phyloP scores from a whole-genome alignment of 257 asterid species.

The Solanum medicagineum region DNA sequence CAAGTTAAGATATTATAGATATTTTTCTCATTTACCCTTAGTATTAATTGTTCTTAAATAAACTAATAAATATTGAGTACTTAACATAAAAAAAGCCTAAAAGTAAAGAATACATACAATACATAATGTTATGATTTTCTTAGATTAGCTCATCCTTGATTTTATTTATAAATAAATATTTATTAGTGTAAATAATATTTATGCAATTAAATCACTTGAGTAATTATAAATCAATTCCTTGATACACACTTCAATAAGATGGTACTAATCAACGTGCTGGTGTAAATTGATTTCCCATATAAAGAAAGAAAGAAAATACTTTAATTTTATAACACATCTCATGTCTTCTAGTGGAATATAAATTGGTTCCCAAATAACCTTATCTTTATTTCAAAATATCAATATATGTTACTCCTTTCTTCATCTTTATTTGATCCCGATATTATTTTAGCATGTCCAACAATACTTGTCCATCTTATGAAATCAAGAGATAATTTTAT shows the following conservation, averaged over 20 bases:
- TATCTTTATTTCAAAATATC: too few relatives aligned
- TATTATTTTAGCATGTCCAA: too few relatives aligned
- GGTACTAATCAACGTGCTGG: neutral
- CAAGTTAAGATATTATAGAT: too few relatives aligned
- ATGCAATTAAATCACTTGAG: neutral
- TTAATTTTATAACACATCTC: neutral
- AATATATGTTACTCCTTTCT: too few relatives aligned
- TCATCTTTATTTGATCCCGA: too few relatives aligned
- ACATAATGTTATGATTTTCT: neutral
- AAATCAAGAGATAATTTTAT: too few relatives aligned
- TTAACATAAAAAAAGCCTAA: neutral
- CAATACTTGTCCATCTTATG: too few relatives aligned
- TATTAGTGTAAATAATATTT: neutral
- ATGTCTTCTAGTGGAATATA: neutral
- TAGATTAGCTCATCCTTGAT: neutral
- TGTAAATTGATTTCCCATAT: neutral
- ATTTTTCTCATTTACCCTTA: too few relatives aligned
- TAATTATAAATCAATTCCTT: neutral
- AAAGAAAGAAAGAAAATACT: neutral
- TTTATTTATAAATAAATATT: neutral
- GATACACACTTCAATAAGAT: neutral
- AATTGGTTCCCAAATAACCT: neutral
- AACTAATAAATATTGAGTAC: neutral
- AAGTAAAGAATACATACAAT: neutral
- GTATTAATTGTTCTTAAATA: too few relatives aligned